A percentile compares a stretch with the other conserved stretches of the same genome.
phyloP scores from a whole-genome alignment of 768 basidiomycete genomes.

The Trametes coccinea region DNA sequence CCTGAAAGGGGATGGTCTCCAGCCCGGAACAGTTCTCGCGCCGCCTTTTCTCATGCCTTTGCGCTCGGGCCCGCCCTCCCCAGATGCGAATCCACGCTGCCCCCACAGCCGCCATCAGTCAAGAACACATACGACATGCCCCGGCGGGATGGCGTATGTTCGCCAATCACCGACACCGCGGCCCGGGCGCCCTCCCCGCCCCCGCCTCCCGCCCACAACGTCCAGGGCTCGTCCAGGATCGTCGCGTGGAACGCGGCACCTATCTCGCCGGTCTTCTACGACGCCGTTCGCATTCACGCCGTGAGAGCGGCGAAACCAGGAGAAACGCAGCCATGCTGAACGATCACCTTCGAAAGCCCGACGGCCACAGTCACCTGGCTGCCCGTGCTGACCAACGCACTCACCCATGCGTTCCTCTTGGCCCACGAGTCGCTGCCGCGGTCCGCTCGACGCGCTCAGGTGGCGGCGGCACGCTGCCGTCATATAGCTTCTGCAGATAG shows the following conservation, averaged over 20 bases:
- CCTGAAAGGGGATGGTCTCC: background rate
- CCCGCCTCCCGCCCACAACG: background rate
- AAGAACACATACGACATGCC: too few species aligned
- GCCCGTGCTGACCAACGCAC: conserved; percentile 2
- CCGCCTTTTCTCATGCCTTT: too few species aligned
- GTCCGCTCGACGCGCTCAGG: background rate
- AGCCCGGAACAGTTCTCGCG: conserved; percentile 11
- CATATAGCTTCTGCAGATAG: too few species aligned
- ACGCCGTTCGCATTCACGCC: background rate
- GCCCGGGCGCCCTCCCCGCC: background rate
- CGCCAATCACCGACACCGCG: background rate
- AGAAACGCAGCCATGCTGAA: background rate
- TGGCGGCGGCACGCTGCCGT: too few species aligned
- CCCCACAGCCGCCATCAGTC: too few species aligned
- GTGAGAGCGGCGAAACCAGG: background rate
- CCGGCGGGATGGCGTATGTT: background rate
- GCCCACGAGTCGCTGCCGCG: background rate
- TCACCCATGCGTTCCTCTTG: background rate
- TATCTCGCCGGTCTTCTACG: background rate
- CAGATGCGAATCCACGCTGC: too few species aligned
- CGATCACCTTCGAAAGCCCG: background rate
- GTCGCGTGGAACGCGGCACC: background rate
- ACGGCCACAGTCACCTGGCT: conserved; percentile 3
- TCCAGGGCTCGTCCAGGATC: background rate
- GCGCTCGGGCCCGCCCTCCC: too few species aligned